Conservation (phyloP, 352 stramenopile species). For the Pythium phragmiticola region DNA sequence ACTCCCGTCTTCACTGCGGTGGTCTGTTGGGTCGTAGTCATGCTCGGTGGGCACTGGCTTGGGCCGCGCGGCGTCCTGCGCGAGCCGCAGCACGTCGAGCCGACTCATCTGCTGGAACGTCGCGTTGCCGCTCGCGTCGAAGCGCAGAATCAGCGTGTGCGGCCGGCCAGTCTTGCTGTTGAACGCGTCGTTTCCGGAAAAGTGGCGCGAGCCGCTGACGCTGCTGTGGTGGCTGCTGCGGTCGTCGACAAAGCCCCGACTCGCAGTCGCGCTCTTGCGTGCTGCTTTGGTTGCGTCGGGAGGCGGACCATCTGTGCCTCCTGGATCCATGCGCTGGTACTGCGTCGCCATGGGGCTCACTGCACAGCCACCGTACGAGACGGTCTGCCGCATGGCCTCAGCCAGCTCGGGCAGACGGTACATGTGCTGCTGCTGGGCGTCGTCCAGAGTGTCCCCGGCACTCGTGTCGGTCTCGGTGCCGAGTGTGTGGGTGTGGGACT, state of each 20-base stretch:
- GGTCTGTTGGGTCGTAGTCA: not conserved
- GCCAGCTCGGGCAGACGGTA: slow-evolving; percentile 25
- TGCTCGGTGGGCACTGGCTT: not conserved
- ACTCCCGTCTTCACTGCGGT: slow-evolving; percentile 10
- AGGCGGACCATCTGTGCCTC: not conserved
- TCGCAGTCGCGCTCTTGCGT: slow-evolving; percentile 14
- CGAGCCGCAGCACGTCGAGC: slow-evolving; percentile 57
- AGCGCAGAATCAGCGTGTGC: slow-evolving; percentile 29
- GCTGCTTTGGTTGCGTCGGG: not conserved
- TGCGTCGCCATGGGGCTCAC: slow-evolving; percentile 21
- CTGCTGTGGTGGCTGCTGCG: slow-evolving; percentile 16
- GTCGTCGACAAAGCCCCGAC: slow-evolving; percentile 10
- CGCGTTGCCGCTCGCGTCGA: slow-evolving; percentile 51
- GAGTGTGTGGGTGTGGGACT: slow-evolving; percentile 44
- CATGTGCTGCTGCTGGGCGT: slow-evolving; percentile 18
- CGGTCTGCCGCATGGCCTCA: slow-evolving; percentile 31
- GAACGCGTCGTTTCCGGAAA: slow-evolving; percentile 23
- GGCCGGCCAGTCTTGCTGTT: slow-evolving; percentile 20
- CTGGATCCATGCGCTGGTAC: slow-evolving; percentile 47
- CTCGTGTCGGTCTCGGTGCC: slow-evolving; percentile 27
- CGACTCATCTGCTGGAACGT: slow-evolving; percentile 65
- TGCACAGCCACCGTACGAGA: slow-evolving; percentile 29
- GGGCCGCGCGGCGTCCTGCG: slow-evolving; percentile 44
- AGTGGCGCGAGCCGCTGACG: slow-evolving; percentile 15
- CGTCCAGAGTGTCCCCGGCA: not conserved